A percentile compares a stretch with the other conserved stretches of the same genome.
phyloP scores from a whole-genome alignment of 495 filamentous ascomycete genomes.

The Podospora appendiculata region DNA sequence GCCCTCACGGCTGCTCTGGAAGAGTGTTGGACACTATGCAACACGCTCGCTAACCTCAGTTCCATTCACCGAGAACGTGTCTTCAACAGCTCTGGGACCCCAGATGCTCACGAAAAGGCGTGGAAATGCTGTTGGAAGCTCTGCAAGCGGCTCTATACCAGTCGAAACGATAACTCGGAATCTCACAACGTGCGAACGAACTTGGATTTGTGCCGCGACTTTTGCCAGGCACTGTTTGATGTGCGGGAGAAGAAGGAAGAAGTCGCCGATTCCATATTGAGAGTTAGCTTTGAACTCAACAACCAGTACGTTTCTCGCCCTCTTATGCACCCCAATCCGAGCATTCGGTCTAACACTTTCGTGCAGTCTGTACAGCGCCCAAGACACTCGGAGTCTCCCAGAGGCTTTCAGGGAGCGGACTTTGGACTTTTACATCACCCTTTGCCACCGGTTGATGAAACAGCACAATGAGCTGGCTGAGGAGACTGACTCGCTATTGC shows the following conservation, averaged over 20 bases:
- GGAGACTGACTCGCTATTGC: constrained; percentile 74
- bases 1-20: constrained; percentile 69
- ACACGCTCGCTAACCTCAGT: constrained; percentile 78
- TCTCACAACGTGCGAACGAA: constrained; percentile 64
- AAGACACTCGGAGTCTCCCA: constrained; percentile 69
- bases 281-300: constrained; percentile 90
- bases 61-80: constrained; percentile 75
- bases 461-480: constrained; percentile 68
- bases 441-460: constrained; percentile 92
- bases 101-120: constrained; percentile 70
- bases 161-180: constrained; percentile 60
- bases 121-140: constrained; percentile 92
- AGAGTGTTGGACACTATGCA: constrained; percentile 93
- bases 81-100: constrained; percentile 59
- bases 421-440: constrained; percentile 85
- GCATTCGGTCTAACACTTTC: constrained; percentile 11
- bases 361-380: constrained; percentile 69
- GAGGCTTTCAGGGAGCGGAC: constrained; percentile 86
- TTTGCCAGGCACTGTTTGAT: constrained; percentile 86
- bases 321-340: not conserved
- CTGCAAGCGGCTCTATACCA: constrained; percentile 81
- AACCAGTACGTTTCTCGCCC: constrained; percentile 52
- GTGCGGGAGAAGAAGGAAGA: constrained; percentile 68
- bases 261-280: constrained; percentile 69
- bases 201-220: constrained; percentile 81